Conservation (phyloP, 192 early-diverging fungal species). For the Fimicolochytrium jonesii region DNA sequence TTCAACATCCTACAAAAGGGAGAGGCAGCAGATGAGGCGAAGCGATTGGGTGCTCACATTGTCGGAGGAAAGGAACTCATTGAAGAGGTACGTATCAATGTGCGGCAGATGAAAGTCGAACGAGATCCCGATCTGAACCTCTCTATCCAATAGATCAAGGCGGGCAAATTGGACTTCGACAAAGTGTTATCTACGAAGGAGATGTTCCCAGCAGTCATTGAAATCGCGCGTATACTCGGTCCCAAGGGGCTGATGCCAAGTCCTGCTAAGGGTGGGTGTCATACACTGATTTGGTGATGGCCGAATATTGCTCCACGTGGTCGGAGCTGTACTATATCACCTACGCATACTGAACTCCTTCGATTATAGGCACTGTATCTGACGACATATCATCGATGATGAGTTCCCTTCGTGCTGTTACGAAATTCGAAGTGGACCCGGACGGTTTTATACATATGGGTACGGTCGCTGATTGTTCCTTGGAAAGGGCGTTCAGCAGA, state of each 20-base stretch:
- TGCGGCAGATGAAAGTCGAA: not conserved
- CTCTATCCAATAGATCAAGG: conserved; percentile 20
- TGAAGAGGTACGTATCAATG: conserved; percentile 40
- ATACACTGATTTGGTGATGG: not conserved
- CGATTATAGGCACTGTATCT: conserved; percentile 64
- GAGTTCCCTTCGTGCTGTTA: conserved; percentile 56
- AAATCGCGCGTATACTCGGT: conserved; percentile 84
- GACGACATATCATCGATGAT: conserved; percentile 68
- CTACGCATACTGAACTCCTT: no score
- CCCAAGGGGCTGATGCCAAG: conserved; percentile 97
- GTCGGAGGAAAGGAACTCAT: conserved; percentile 89
- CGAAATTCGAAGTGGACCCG: conserved; percentile 75
- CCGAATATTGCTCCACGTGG: not conserved
- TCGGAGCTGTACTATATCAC: no score
- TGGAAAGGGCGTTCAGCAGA: not conserved
- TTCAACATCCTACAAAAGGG: conserved; percentile 41
- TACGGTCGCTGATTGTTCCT: conserved; percentile 3
- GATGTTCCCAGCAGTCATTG: conserved; percentile 84
- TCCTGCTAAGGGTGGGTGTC: conserved; percentile 39
- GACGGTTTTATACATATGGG: conserved; percentile 65
- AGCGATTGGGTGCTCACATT: conserved; percentile 69
- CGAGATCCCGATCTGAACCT: not conserved
- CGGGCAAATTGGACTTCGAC: conserved; percentile 71
- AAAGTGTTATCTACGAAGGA: conserved; percentile 82
- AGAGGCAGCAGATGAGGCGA: conserved; percentile 74